phyloP scores from a whole-genome alignment of 495 filamentous ascomycete species.

The Penicillium pulvis region DNA sequence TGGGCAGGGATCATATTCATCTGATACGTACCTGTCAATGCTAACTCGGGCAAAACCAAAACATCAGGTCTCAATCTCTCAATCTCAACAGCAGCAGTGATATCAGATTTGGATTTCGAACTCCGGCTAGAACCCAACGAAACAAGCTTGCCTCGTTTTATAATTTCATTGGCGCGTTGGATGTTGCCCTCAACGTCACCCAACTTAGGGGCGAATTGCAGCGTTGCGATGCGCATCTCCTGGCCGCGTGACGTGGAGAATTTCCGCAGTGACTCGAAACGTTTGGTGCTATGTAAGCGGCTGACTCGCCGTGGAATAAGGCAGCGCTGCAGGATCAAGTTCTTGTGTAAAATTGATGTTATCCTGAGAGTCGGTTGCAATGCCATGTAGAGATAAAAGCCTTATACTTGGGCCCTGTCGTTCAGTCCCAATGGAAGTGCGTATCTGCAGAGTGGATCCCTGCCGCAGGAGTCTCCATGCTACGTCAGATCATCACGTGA shows the following conservation, averaged over 20 bases:
- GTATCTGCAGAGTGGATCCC: conserved; percentile 4
- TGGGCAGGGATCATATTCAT: too few relatives aligned
- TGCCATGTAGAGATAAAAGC: conserved; percentile 1
- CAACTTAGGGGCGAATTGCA: conserved; percentile 77
- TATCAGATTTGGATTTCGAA: not conserved
- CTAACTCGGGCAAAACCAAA: conserved; percentile 84
- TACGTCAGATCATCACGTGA: conserved; percentile 7
- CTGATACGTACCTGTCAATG: conserved; percentile 71
- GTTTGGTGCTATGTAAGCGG: conserved; percentile 4
- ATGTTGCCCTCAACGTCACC: conserved; percentile 79
- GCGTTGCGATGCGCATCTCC: conserved; percentile 75
- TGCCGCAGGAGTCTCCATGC: not conserved
- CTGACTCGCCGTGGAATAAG: not conserved
- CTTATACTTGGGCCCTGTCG: not conserved
- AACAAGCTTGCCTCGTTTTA: conserved; percentile 47
- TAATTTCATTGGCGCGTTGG: conserved; percentile 67
- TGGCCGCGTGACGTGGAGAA: conserved; percentile 23
- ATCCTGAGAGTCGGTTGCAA: not conserved
- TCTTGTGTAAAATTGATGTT: not conserved
- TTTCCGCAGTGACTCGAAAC: not conserved
- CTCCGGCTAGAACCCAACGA: not conserved
- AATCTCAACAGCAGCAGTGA: conserved; percentile 20
- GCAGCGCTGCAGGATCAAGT: not conserved
- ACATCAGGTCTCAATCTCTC: conserved; percentile 49
- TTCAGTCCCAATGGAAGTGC: conserved; percentile 1